A percentile compares a stretch with the other conserved stretches of the same genome.
These are phyloP conservation scores for Thyridium curvatum DNA, from an alignment of 2,329 filamentous ascomycete genomes.

Conservation along the genomic window DNA sequence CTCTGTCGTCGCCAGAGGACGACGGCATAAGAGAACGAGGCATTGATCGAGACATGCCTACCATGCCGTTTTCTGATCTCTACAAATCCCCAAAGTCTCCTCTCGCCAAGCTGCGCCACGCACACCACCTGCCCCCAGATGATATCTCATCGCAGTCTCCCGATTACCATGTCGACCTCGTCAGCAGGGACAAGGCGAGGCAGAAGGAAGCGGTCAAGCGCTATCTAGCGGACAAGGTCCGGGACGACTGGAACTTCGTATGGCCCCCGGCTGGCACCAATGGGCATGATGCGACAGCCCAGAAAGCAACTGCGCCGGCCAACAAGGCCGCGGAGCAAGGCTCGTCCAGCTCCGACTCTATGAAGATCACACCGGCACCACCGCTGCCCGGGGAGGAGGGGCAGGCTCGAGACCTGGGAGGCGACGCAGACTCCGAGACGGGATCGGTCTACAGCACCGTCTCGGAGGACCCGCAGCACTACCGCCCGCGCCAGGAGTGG, in stretches of 20 bases:
- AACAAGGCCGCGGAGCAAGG: too few relatives aligned
- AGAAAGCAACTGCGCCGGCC: too few relatives aligned
- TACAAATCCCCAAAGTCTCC: conserved; percentile 51
- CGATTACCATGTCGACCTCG: conserved; percentile 53
- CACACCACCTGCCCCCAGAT: conserved; percentile 23
- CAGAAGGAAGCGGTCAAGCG: conserved; percentile 57
- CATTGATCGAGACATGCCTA: conserved; percentile 13
- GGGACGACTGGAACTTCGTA: conserved; percentile 53
- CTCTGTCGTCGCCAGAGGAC: too few relatives aligned
- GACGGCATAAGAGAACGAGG: too few relatives aligned
- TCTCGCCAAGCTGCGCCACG: conserved; percentile 41
- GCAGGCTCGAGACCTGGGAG: conserved; percentile 24
- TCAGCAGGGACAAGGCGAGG: conserved; percentile 55
- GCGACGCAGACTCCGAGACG: conserved; percentile 34
- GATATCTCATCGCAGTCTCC: conserved; percentile 21
- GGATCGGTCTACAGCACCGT: conserved; percentile 51
- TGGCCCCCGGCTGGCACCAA: conserved; percentile 37
- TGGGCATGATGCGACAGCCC: too few relatives aligned
- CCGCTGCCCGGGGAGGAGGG: conserved; percentile 14
- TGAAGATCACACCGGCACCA: not conserved
- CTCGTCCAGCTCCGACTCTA: not conserved
- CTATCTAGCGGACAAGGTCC: conserved; percentile 47
- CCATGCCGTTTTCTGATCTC: conserved; percentile 54
- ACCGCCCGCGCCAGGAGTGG: conserved; percentile 48
- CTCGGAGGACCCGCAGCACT: conserved; percentile 47